These are phyloP conservation scores for Colletotrichum sublineola DNA, from an alignment of 2,329 filamentous ascomycete species.

Conservation along the genomic window DNA sequence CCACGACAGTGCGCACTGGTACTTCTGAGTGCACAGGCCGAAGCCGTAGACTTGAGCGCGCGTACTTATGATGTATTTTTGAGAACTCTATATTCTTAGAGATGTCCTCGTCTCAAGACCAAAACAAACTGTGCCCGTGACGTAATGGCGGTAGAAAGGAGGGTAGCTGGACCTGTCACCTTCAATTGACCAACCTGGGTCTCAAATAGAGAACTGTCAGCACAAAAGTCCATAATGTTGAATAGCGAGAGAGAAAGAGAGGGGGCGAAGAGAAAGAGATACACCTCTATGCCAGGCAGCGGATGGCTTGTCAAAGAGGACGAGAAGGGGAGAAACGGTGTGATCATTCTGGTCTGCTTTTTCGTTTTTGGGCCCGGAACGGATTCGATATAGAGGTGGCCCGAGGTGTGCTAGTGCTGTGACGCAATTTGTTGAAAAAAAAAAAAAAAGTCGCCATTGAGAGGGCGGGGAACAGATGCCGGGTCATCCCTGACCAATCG, in stretches of 20 bases:
- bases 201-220: neutral
- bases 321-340: neutral
- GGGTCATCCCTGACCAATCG: conserved; percentile 26
- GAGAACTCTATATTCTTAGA: conserved; percentile 33
- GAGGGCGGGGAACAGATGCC: conserved; percentile 24
- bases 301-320: neutral
- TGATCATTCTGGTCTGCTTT: neutral
- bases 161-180: neutral
- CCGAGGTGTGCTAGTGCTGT: conserved; percentile 35
- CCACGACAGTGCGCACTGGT: conserved; percentile 32
- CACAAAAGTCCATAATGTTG: neutral
- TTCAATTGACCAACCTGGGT: neutral
- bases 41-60: conserved; percentile 23
- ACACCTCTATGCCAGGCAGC: neutral
- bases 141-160: conserved; percentile 29
- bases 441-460: conserved; percentile 19
- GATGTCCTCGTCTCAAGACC: conserved; percentile 32
- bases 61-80: conserved; percentile 21
- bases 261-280: no score
- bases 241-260: neutral
- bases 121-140: conserved; percentile 32
- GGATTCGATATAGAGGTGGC: conserved; percentile 20
- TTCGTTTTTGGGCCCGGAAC: conserved; percentile 2
- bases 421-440: conserved; percentile 41
- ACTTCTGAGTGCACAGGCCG: conserved; percentile 9